These are phyloP conservation scores for Russula sp. DNA, from an alignment of 768 basidiomycete species.

Conservation along the genomic window DNA sequence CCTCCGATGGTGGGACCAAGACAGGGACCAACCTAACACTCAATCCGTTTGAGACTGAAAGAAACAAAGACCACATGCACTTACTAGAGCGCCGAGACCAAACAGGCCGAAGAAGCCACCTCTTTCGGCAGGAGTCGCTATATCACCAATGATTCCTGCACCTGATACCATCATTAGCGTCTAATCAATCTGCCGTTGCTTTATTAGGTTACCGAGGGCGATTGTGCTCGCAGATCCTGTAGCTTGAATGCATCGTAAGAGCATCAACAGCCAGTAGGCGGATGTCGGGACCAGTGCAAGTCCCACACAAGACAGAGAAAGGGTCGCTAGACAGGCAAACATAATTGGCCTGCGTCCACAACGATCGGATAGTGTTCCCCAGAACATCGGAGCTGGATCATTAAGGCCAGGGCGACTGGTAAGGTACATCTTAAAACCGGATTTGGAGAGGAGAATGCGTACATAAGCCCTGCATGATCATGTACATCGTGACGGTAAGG, in stretches of 20 bases:
- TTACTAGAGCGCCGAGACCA: conserved; percentile 60
- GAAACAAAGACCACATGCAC: conserved; percentile 27
- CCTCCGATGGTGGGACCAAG: conserved; percentile 53
- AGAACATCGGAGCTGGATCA: conserved; percentile 46
- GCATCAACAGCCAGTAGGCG: conserved; percentile 74
- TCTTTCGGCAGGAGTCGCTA: conserved; percentile 67
- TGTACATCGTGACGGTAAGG: conserved; percentile 75
- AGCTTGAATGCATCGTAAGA: conserved; percentile 78
- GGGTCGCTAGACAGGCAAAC: conserved; percentile 58
- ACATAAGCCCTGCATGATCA: conserved; percentile 66
- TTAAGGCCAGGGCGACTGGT: not conserved
- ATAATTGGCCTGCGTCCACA: conserved; percentile 63
- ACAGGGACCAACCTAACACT: conserved; percentile 36
- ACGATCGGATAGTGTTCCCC: conserved; percentile 69
- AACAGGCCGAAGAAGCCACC: conserved; percentile 73
- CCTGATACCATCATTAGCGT: conserved; percentile 38
- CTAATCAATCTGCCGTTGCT: not conserved
- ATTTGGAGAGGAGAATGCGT: conserved; percentile 27
- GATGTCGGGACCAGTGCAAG: conserved; percentile 52
- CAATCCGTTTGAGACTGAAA: not conserved
- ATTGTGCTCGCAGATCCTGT: conserved; percentile 77
- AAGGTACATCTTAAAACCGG: not conserved
- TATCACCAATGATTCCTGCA: conserved; percentile 76
- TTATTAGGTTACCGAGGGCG: conserved; percentile 51
- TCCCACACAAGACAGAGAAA: conserved; percentile 63